phyloP scores from a whole-genome alignment of 345 rosid genomes.

The Euphorbia peplus region DNA sequence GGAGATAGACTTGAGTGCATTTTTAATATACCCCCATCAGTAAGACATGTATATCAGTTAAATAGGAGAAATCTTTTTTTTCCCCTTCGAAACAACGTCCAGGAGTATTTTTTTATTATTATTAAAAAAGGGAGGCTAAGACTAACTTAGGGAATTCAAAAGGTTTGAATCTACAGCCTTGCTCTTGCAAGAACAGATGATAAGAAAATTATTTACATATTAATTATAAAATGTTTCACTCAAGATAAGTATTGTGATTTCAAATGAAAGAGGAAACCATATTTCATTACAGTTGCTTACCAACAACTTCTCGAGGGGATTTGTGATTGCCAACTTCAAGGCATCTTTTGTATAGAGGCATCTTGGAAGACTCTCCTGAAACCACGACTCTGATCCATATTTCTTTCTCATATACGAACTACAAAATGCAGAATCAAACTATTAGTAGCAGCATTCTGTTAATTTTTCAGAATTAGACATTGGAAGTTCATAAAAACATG shows the following conservation, averaged over 20 bases:
- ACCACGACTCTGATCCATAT: conserved; percentile 55
- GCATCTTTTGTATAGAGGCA: conserved; percentile 63
- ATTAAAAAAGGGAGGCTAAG: no score
- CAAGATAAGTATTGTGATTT: no score
- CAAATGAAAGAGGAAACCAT: background rate
- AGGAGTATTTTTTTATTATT: no score
- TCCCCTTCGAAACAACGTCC: no score
- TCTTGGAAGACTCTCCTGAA: conserved; percentile 39
- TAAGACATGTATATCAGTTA: background rate
- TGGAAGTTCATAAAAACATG: no score
- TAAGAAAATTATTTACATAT: background rate
- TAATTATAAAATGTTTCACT: background rate
- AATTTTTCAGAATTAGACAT: background rate
- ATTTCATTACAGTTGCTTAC: conserved; percentile 36
- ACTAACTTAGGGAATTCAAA: no score
- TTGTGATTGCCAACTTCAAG: conserved; percentile 51
- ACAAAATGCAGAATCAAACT: conserved; percentile 17
- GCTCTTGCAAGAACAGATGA: background rate
- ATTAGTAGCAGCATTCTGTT: background rate
- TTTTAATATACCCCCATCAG: background rate
- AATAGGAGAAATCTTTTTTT: no score
- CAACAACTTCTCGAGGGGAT: conserved; percentile 51
- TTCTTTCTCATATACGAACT: conserved; percentile 61
- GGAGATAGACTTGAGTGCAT: background rate
- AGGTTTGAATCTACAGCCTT: background rate